Percentiles rank a stretch among this genome's conserved stretches.
Evolutionary conservation across 495 filamentous ascomycete species (phyloP).

Genomic region (Pyrenula massariospora): DNA sequence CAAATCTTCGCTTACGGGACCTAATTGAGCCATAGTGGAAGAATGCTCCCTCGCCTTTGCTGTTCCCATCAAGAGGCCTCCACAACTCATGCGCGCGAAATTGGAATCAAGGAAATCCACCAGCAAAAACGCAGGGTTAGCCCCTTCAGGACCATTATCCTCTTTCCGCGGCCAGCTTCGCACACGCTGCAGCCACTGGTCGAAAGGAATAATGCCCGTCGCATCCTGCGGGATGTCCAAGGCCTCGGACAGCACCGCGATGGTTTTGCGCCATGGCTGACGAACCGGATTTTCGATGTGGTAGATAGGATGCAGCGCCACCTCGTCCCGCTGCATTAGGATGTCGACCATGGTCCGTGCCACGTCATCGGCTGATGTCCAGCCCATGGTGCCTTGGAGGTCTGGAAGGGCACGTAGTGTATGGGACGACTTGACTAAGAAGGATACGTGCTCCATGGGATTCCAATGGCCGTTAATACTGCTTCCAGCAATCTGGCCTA

Average conservation of each 20-base stretch:
- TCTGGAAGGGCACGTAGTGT: too few relatives aligned
- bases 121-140: conserved; percentile 28
- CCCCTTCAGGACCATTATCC: too few relatives aligned
- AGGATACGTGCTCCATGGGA: conserved; percentile 25
- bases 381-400: too few relatives aligned
- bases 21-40: conserved; percentile 11
- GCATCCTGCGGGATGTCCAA: conserved; percentile 18
- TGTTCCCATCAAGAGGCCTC: conserved; percentile 30
- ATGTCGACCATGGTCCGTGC: too few relatives aligned
- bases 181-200: conserved; percentile 25
- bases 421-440: conserved; percentile 22
- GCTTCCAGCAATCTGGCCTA: conserved; percentile 20
- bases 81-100: conserved; percentile 34
- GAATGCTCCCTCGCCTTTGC: conserved; percentile 25
- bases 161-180: too few relatives aligned
- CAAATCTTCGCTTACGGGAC: conserved; percentile 23
- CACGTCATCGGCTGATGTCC: too few relatives aligned
- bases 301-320: conserved; percentile 24
- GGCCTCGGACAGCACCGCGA: conserved; percentile 16
- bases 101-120: conserved; percentile 32
- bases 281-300: conserved; percentile 37
- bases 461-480: conserved; percentile 12
- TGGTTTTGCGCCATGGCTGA: conserved; percentile 30
- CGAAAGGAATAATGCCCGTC: conserved; percentile 18
- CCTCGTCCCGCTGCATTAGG: too few relatives aligned